Conservation (phyloP, 2,329 filamentous ascomycete genomes). For the Colletotrichum sp. region DNA sequence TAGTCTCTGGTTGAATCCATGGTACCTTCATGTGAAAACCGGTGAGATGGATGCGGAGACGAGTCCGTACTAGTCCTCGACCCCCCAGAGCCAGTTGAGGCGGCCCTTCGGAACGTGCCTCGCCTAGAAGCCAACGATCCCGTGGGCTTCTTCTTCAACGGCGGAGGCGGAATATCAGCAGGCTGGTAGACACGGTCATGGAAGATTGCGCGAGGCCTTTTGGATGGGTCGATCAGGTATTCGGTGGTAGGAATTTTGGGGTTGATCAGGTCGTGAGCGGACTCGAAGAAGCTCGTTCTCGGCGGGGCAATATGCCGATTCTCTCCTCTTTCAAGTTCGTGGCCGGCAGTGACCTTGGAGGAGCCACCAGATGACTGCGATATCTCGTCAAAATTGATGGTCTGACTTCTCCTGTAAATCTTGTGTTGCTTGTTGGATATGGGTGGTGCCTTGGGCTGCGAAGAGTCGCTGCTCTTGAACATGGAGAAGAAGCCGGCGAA, state of each 20-base stretch:
- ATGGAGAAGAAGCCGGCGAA: conserved; percentile 74
- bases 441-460: conserved; percentile 44
- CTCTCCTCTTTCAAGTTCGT: conserved; percentile 49
- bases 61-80: conserved; percentile 25
- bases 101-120: conserved; percentile 28
- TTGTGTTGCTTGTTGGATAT: conserved; percentile 67
- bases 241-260: conserved; percentile 83
- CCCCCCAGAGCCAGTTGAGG: conserved; percentile 13
- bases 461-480: conserved; percentile 65
- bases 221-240: conserved; percentile 83
- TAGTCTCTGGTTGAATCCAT: conserved; percentile 52
- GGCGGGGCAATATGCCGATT: conserved; percentile 73
- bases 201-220: conserved; percentile 88
- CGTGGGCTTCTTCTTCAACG: conserved; percentile 60
- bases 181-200: conserved; percentile 97
- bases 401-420: conserved; percentile 82
- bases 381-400: conserved; percentile 56
- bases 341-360: conserved; percentile 54
- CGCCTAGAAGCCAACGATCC: conserved; percentile 37
- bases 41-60: conserved; percentile 26
- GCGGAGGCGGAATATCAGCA: conserved; percentile 86
- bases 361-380: conserved; percentile 35
- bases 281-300: conserved; percentile 92
- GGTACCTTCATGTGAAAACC: conserved; percentile 47
- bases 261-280: conserved; percentile 89